Conservation (phyloP, 176 grass and related monocot species). For the Phoenix dactylifera region DNA sequence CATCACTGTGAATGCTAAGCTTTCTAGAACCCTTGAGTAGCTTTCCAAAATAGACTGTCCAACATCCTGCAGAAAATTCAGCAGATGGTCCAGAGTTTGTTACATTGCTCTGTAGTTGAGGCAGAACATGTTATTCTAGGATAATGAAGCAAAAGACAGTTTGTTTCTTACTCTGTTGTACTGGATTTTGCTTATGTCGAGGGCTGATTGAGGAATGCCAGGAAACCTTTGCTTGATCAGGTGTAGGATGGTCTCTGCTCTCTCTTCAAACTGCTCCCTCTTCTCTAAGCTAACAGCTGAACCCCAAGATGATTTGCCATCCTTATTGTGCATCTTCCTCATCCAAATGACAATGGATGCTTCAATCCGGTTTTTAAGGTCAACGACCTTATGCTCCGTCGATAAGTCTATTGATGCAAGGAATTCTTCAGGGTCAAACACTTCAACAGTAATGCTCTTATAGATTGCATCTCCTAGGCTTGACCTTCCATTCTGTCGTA, state of each 20-base stretch:
- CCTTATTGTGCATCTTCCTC: slow-evolving; percentile 95
- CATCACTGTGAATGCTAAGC: slow-evolving; percentile 83
- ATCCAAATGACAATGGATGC: slow-evolving; percentile 97
- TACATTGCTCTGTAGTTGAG: not conserved
- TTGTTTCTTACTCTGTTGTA: slow-evolving; percentile 54
- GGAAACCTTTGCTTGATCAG: slow-evolving; percentile 94
- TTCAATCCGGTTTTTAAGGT: slow-evolving; percentile 96
- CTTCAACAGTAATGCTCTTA: slow-evolving; percentile 73
- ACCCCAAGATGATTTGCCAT: slow-evolving; percentile 78
- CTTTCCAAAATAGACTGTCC: slow-evolving; percentile 81
- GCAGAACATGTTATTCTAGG: not conserved
- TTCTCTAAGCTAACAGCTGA: slow-evolving; percentile 83
- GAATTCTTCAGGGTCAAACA: slow-evolving; percentile 84
- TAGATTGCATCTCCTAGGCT: slow-evolving; percentile 89
- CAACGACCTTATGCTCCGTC: slow-evolving; percentile 91
- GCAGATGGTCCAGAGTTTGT: not conserved
- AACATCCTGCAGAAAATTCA: slow-evolving; percentile 48
- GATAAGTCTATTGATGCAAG: slow-evolving; percentile 74
- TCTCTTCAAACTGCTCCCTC: slow-evolving; percentile 93
- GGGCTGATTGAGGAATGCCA: slow-evolving; percentile 71
- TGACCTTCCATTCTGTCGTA: slow-evolving; percentile 60
- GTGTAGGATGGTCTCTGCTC: slow-evolving; percentile 84
- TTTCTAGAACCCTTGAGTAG: slow-evolving; percentile 91
- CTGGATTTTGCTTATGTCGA: slow-evolving; percentile 95
- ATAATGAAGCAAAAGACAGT: not conserved